Evolutionary conservation across 2,329 filamentous ascomycete species (phyloP).

Genomic region (Talaromyces verruculosus): DNA sequence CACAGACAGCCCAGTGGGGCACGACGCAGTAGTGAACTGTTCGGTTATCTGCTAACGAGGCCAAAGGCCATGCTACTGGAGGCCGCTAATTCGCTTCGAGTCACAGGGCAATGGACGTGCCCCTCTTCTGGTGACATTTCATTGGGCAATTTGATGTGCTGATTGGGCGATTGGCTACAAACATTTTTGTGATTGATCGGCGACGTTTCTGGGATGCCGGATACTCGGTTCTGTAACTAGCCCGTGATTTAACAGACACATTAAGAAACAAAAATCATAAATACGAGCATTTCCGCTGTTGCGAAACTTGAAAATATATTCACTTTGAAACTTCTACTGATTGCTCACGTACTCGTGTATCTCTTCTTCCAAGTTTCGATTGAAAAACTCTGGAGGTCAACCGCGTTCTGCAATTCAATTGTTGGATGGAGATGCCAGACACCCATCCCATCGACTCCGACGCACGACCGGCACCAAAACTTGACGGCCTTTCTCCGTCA

Average conservation of each 20-base stretch:
- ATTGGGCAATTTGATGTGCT: neutral
- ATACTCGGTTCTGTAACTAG: neutral
- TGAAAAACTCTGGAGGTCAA: neutral
- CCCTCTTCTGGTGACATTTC: neutral
- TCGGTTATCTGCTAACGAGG: neutral
- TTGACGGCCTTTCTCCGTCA: slow-evolving; percentile 12
- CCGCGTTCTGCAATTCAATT: neutral
- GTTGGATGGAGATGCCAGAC: slow-evolving; percentile 22
- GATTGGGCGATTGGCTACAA: slow-evolving; percentile 4
- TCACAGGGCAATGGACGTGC: neutral
- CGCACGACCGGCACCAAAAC: slow-evolving; percentile 3
- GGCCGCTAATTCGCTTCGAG: slow-evolving; percentile 1
- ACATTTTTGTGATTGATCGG: neutral
- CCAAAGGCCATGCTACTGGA: neutral
- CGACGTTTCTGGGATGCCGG: neutral
- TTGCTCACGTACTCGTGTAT: neutral
- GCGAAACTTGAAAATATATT: neutral
- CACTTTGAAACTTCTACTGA: neutral
- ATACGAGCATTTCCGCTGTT: slow-evolving; percentile 2
- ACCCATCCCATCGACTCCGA: slow-evolving; percentile 14
- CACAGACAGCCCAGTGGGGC: neutral
- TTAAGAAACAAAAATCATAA: slow-evolving; percentile 2
- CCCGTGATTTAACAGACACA: neutral
- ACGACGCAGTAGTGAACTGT: neutral
- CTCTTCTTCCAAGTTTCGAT: neutral